Percentiles rank a stretch among this genome's conserved stretches.
Conservation (phyloP, 2,329 filamentous ascomycete species). For the Lachnellula willkommii region DNA sequence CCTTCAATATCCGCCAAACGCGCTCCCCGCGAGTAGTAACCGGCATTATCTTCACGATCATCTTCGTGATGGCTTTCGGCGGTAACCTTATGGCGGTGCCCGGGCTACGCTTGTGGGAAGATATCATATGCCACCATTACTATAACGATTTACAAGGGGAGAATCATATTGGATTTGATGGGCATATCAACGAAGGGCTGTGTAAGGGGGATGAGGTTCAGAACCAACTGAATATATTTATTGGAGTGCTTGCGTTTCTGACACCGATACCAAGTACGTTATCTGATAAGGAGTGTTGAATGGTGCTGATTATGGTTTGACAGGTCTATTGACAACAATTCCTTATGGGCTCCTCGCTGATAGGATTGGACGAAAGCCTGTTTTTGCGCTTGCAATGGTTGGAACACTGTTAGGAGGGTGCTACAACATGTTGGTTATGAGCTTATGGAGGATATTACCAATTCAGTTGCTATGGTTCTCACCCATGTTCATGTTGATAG, state of each 20-base stretch:
- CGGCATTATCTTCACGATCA: conserved; percentile 29
- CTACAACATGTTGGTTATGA: conserved; percentile 32
- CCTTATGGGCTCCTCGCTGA: conserved; percentile 37
- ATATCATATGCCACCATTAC: conserved; percentile 38
- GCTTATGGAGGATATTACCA: conserved; percentile 32
- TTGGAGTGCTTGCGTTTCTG: conserved; percentile 30
- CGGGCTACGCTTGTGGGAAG: conserved; percentile 34
- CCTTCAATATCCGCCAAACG: conserved; percentile 7
- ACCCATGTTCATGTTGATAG: conserved; percentile 30
- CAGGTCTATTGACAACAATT: conserved; percentile 32
- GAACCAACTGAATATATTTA: conserved; percentile 33
- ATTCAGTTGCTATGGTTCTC: conserved; percentile 33
- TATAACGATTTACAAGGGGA: conserved; percentile 23
- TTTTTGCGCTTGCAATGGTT: conserved; percentile 23
- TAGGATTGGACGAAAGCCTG: conserved; percentile 18
- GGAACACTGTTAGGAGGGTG: conserved; percentile 29
- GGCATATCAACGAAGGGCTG: conserved; percentile 32
- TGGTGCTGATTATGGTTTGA: conserved; percentile 2
- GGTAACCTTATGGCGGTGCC: conserved; percentile 33
- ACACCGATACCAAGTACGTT: conserved; percentile 30
- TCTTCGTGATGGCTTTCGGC: conserved; percentile 29
- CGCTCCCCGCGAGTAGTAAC: conserved; percentile 29
- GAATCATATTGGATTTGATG: conserved; percentile 20
- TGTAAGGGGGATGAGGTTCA: conserved; percentile 37
- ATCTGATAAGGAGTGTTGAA: background rate